Evolutionary conservation across 2,329 filamentous ascomycete genomes (phyloP), one percentile per base, ranked within the genome.

Genomic region (Beauveria sp.): DNA sequence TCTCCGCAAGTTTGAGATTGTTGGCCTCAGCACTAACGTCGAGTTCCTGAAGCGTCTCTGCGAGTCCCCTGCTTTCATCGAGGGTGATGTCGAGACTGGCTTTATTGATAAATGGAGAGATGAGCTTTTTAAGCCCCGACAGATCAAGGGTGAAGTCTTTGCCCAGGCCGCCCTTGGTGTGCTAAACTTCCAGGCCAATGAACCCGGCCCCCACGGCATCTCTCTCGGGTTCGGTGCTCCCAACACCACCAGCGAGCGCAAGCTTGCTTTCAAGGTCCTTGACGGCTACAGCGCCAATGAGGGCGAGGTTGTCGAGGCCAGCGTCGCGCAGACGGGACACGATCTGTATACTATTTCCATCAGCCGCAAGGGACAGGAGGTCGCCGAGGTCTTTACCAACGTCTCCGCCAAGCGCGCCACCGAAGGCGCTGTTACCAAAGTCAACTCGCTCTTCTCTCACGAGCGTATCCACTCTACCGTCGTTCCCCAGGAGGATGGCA

Each of bases 41-140:
- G 94, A 97, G 73, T 99, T 99, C 70, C 77, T 99, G 62, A 97
- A 97, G 78, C 84, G 87, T 9, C 82, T 97, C 61, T 96, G 92
- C 72, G 83, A 85, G 51, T 92, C 89, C 63, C 82, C 84, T 0
- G 90, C 89, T 55, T 99, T 99, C 70, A 83, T 96, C 61, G 83
- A 83, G 12, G 94, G 93, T 9, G 86, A 94, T 22, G 92, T 99
- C 16, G 93, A 99, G 74, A 99, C 94, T 0, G 93, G 93, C 1
- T 99, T 96, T 71, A 97, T 99, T 66, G 87, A 92, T 59, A 96
- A 96, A 73, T 89, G 96, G 76, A 83, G 84, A 62, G 82, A 86
- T 12, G 88, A 92, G 65, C 82, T 99, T 1, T 97, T 97, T 71
- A 78, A 79, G 24, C 81, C 83, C 1, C 75, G 83, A 14, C 71